Evolutionary conservation across 768 basidiomycete genomes (phyloP), one percentile per base, ranked within the genome.

Genomic region (Trametes cubensis): DNA sequence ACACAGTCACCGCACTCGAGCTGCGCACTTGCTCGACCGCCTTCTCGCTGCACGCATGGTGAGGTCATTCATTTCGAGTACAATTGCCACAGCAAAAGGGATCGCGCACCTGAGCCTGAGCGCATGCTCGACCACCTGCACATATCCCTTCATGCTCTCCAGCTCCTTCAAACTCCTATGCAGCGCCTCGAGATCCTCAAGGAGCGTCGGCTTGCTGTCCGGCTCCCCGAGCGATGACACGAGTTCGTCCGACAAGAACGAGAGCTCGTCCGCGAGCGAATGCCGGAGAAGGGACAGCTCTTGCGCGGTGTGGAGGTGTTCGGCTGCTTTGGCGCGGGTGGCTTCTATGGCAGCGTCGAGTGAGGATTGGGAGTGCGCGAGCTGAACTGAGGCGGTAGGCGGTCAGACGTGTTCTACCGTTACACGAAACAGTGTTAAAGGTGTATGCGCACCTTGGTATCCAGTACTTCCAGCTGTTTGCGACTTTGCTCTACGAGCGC

Each of bases 171-270:
- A 69, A 69, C 83, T 85, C 48, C 86, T 79, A 69, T 95, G 92
- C 65, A 95, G 74, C 0, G 80, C 83, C 70, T 96, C 92, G 61
- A 98, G 79, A 47, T 92, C 89, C 72, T 94, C 90, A 11, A 96
- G 78, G 5, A 98, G 75, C 0, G 88, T 92, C 4, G 87, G 78
- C 45, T 75, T 67, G n/a, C 72, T 75, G 11, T 81, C 79, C 46
- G 77, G 79, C 15, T 79, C 81, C 13, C 78, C 77, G 28, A 84
- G 66, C 2, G 83, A 78, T 1, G 88, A 88, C 50, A 85, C 78
- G 44, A 96, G 78, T 54, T 88, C 84, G 53, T 80, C 75, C 5
- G 85, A 83, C 28, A 96, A 76, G 61, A 83, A 83, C 14, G 85
- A 77, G 13, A 95, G 79, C 71, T 94, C 89, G 69, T 96, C 94